Percentiles rank a stretch among this genome's conserved stretches.
Evolutionary conservation across 495 filamentous ascomycete species (phyloP).

Genomic region (Podospora appendiculata): DNA sequence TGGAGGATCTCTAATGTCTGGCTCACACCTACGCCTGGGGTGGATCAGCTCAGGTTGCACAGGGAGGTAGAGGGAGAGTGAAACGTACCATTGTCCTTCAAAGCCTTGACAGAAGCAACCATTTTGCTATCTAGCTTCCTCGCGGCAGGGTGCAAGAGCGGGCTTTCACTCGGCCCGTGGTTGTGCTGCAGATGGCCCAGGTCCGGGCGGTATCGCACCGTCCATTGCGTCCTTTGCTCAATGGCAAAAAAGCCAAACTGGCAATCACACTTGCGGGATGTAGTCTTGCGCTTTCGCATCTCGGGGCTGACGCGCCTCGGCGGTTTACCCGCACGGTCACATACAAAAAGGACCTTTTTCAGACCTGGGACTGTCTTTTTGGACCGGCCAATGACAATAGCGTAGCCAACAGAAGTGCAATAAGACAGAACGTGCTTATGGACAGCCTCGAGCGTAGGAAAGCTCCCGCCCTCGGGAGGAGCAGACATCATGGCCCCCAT

Average conservation of each 20-base stretch:
- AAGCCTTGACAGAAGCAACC: constrained; percentile 46
- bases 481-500: constrained; percentile 45
- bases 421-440: constrained; percentile 45
- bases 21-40: constrained; percentile 43
- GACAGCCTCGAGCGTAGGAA: constrained; percentile 45
- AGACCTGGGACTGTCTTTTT: constrained; percentile 50
- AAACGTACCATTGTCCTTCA: constrained; percentile 47
- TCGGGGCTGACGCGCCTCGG: constrained; percentile 44
- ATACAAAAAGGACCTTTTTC: constrained; percentile 52
- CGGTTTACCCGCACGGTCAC: constrained; percentile 48
- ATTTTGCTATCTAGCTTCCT: constrained; percentile 51
- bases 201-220: constrained; percentile 46
- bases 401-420: constrained; percentile 50
- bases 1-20: constrained; percentile 50
- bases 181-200: constrained; percentile 43
- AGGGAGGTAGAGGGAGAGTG: neutral
- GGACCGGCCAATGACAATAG: constrained; percentile 49
- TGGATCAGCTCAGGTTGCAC: constrained; percentile 9
- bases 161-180: constrained; percentile 49
- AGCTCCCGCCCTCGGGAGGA: constrained; percentile 47
- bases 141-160: constrained; percentile 46
- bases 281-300: constrained; percentile 47
- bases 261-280: constrained; percentile 50
- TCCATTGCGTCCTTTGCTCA: constrained; percentile 50
- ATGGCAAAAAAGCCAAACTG: constrained; percentile 52